Conservation (phyloP, 2,329 filamentous ascomycete species). For the Byssochlamys sp. region DNA sequence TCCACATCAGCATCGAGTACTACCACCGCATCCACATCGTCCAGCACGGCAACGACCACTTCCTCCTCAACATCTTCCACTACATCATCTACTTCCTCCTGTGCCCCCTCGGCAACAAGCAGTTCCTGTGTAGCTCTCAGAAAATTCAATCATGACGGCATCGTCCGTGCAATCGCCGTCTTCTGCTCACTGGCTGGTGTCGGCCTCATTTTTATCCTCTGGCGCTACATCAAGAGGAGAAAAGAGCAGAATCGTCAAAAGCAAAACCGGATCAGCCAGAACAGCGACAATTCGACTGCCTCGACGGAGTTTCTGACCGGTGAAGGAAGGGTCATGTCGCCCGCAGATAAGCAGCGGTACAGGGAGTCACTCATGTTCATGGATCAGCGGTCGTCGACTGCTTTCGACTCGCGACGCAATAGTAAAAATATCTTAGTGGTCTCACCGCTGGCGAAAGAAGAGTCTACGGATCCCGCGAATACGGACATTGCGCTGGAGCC, state of each 20-base stretch:
- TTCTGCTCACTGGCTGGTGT: not conserved
- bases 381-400: not conserved
- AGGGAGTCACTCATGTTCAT: not conserved
- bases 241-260: not conserved
- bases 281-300: not conserved
- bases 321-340: not conserved
- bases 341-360: not conserved
- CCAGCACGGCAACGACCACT: not conserved
- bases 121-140: not conserved
- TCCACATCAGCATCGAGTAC: not conserved
- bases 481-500: not conserved
- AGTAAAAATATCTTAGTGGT: not conserved
- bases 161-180: not conserved
- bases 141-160: not conserved
- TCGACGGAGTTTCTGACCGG: not conserved
- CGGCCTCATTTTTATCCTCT: not conserved
- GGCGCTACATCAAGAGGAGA: not conserved
- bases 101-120: not conserved
- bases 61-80: no score
- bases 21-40: not conserved
- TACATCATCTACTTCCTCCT: not conserved
- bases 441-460: not conserved
- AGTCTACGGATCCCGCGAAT: not conserved
- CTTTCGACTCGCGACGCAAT: not conserved
- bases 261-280: not conserved